Evolutionary conservation across 371 early-diverging fungal genomes (phyloP), one percentile per base, ranked within the genome.

Genomic region (Blastocladiella emersonii): DNA sequence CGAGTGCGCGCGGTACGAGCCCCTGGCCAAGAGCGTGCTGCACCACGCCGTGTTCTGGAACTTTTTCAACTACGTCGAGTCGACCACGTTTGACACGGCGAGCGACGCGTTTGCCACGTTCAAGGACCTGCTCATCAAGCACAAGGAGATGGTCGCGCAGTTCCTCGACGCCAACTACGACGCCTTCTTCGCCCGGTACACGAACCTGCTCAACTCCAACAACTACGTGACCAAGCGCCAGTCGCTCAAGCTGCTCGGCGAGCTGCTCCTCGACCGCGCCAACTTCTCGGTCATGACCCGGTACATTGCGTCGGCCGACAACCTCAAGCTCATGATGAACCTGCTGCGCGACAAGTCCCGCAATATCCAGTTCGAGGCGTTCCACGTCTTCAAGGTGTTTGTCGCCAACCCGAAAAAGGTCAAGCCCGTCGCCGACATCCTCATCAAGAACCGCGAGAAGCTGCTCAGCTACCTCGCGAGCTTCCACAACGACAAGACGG

Each of bases 321-420:
- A 98, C 68, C 77, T 98, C 57, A 95, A 95, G 76, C 78, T 94
- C 66, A 91, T 96, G 87, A 98, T 98, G 98, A 94, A 89, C 65
- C 76, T 94, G 61, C 75, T 98, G 64, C 83, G 92, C 63, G 95
- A 97, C 73, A 87, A 82, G 68, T 91, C 92, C 72, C 84, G 90
- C 69, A 97, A 94, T 71, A 98, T 98, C 66, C 98, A 97, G 74
- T 96, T 93, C 70, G 98, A 98, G 78, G 97, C 98, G 0, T 98
- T 98, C 79, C 98, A 98, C 76, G 95, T 97, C 34, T 98, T 97
- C 80, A 98, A 98, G 82, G 90, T 95, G 43, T 98, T 98, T 80
- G 95, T 95, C 0, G 98, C 98, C 51, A 98, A 96, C 67, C 98
- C 98, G 30, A 89, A 90, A 73, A 98, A 98, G 78, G 87, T 89